Evolutionary conservation across 129 eudicot genomes (phyloP).

Genomic region (Flaveria robusta): DNA sequence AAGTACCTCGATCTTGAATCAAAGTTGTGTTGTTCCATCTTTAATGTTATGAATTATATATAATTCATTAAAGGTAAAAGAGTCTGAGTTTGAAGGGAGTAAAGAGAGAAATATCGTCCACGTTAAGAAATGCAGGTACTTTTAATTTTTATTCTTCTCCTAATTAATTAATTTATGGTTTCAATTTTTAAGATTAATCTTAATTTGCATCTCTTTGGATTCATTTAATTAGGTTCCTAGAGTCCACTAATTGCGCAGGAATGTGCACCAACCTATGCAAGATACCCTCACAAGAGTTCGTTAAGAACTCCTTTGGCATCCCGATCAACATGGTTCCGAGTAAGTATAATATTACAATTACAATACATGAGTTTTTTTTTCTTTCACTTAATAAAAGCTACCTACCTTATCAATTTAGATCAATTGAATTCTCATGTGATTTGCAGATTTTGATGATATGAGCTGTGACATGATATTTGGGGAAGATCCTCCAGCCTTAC

Average conservation of each 20-base stretch:
- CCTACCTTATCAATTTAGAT: no score
- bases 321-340: slow-evolving; percentile 95
- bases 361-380: no score
- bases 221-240: slow-evolving; percentile 56
- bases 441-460: slow-evolving; percentile 92
- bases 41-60: no score
- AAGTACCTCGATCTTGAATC: no score
- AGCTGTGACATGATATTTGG: slow-evolving; percentile 93
- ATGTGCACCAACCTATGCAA: slow-evolving; percentile 97
- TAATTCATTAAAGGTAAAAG: slow-evolving; percentile 52
- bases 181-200: no score
- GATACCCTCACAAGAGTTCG: slow-evolving; percentile 85
- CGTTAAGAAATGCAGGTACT: slow-evolving; percentile 90
- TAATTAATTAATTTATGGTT: no score
- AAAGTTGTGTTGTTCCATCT: no score
- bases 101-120: slow-evolving; percentile 76
- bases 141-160: neutral
- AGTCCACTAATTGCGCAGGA: slow-evolving; percentile 80
- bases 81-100: slow-evolving; percentile 45
- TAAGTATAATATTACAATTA: no score
- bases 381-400: no score
- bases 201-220: no score
- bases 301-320: slow-evolving; percentile 73
- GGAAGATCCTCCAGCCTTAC: slow-evolving; percentile 58
- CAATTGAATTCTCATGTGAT: neutral